Conservation (phyloP, 768 basidiomycete genomes). For the Pisolithus marmoratus region DNA sequence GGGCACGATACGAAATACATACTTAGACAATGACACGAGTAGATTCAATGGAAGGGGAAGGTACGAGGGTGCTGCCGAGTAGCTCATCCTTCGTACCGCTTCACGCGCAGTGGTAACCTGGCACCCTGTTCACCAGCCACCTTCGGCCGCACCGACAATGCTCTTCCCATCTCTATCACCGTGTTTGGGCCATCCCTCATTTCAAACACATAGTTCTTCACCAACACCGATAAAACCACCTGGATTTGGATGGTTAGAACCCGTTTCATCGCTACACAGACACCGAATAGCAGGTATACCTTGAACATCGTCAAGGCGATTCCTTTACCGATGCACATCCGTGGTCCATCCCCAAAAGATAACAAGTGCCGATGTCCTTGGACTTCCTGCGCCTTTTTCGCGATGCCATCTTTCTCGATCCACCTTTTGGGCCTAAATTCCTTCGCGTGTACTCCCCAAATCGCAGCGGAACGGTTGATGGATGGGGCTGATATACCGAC, state of each 20-base stretch:
- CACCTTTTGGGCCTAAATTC: slow-evolving; percentile 20
- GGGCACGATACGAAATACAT: too few relatives aligned
- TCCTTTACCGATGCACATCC: slow-evolving; percentile 22
- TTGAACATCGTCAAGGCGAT: slow-evolving; percentile 25
- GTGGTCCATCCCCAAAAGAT: slow-evolving; percentile 25
- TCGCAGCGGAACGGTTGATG: slow-evolving; percentile 44
- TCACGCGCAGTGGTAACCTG: slow-evolving; percentile 18
- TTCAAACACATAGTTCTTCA: slow-evolving; percentile 33
- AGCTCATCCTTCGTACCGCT: slow-evolving; percentile 6
- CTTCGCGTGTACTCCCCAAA: slow-evolving; percentile 54
- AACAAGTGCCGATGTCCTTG: slow-evolving; percentile 25
- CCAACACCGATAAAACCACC: slow-evolving; percentile 36
- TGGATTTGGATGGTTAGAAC: slow-evolving; percentile 5
- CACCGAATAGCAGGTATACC: slow-evolving; percentile 5
- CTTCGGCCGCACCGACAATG: slow-evolving; percentile 7
- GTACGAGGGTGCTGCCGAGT: too few relatives aligned
- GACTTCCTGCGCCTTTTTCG: slow-evolving; percentile 13
- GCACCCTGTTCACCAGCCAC: slow-evolving; percentile 18
- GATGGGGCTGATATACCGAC: slow-evolving; percentile 37
- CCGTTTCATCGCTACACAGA: slow-evolving; percentile 1
- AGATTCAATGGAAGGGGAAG: too few relatives aligned
- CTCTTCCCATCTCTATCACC: slow-evolving; percentile 4
- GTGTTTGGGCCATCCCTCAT: slow-evolving; percentile 31
- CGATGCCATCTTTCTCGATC: slow-evolving; percentile 13
- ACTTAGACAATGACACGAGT: too few relatives aligned